These are phyloP conservation scores for Scheffersomyces amazonensis DNA, from an alignment of 805 yeast species.

Conservation along the genomic window DNA sequence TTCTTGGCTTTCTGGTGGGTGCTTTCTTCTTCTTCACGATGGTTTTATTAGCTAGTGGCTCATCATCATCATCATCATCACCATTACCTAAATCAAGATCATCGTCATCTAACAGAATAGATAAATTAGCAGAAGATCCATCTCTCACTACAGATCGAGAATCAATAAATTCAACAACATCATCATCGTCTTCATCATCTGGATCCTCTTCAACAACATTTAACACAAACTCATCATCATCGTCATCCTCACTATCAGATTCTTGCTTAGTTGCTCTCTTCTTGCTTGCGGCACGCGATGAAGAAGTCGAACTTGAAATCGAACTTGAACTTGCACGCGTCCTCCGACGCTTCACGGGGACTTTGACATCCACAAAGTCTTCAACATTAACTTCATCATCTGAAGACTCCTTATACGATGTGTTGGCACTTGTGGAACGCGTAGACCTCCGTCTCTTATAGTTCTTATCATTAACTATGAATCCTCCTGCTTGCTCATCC, in stretches of 20 bases:
- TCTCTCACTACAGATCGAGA: conserved; percentile 10
- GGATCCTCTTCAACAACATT: conserved; percentile 3
- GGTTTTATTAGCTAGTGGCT: conserved; percentile 27
- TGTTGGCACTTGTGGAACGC: conserved; percentile 9
- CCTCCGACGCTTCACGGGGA: conserved; percentile 6
- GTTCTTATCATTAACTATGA: conserved; percentile 37
- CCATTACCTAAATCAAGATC: conserved; percentile 2
- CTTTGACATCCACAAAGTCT: conserved; percentile 8
- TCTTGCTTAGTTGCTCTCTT: conserved; percentile 5
- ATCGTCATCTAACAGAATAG: conserved; percentile 26
- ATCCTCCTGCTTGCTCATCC: conserved; percentile 33
- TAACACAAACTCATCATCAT: conserved; percentile 10
- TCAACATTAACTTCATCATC: conserved; percentile 15
- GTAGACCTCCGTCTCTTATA: conserved; percentile 12
- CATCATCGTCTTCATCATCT: conserved; percentile 31
- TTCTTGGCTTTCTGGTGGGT: conserved; percentile 12
- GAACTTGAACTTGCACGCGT: conserved; percentile 8
- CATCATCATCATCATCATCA: conserved; percentile 15
- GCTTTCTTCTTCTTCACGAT: conserved; percentile 15
- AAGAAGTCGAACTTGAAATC: no score
- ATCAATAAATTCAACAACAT: conserved; percentile 33
- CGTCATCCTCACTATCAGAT: conserved; percentile 11
- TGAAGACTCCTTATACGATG: conserved; percentile 22
- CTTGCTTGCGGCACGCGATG: neutral
- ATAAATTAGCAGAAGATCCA: conserved; percentile 20